A percentile compares a stretch with the other conserved stretches of the same genome.
These are phyloP conservation scores for Colletotrichum eremochloae DNA, from an alignment of 2,329 filamentous ascomycete genomes.

Conservation along the genomic window DNA sequence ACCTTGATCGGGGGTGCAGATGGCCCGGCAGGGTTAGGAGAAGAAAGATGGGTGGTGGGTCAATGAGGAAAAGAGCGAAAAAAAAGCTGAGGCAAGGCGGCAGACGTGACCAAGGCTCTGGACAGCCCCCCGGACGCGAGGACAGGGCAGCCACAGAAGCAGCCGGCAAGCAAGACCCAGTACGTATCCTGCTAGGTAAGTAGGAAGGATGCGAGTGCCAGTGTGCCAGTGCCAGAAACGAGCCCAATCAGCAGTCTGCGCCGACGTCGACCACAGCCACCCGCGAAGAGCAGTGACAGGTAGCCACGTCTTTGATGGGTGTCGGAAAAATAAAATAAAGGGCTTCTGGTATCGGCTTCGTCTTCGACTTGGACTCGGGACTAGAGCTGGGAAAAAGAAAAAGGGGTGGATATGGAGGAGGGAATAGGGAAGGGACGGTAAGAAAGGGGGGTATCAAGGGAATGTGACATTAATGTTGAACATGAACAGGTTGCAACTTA, in stretches of 20 bases:
- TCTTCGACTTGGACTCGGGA: neutral
- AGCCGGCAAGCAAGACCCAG: constrained; percentile 11
- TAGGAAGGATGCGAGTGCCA: neutral
- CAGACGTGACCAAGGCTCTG: constrained; percentile 37
- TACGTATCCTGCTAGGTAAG: constrained; percentile 20
- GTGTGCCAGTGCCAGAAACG: constrained; percentile 4
- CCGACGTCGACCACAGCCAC: neutral
- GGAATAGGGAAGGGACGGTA: neutral
- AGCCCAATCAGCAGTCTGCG: neutral
- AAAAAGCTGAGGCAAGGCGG: constrained; percentile 27
- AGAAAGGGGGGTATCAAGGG: constrained; percentile 13
- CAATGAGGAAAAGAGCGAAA: constrained; percentile 17
- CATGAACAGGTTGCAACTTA: constrained; percentile 20
- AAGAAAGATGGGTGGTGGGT: constrained; percentile 29
- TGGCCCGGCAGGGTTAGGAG: constrained; percentile 41
- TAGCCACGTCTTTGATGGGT: neutral
- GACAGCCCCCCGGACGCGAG: constrained; percentile 23
- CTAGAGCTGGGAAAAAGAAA: neutral
- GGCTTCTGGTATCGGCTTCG: neutral
- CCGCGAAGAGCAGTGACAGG: constrained; percentile 8
- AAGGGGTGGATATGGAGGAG: neutral
- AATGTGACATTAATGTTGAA: neutral
- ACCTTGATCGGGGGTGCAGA: constrained; percentile 42
- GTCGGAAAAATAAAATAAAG: too few species aligned
- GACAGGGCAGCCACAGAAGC: constrained; percentile 30